Conservation (phyloP, 371 early-diverging fungal genomes). For the Chytridium lagenaria region DNA sequence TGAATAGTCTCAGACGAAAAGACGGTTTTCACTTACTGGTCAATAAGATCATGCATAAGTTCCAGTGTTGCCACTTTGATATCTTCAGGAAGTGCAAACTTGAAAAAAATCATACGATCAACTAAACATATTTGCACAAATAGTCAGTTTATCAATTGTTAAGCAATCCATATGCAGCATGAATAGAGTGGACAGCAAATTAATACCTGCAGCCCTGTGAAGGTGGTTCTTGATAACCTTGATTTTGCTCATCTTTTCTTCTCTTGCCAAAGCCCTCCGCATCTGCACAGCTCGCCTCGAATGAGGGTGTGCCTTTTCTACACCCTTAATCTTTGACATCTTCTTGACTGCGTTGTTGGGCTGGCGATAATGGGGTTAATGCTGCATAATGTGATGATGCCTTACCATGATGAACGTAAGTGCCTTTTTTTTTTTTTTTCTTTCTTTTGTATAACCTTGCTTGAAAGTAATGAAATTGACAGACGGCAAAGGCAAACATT, state of each 20-base stretch:
- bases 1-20: background rate
- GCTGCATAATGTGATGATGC: no score
- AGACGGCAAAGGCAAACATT: no score
- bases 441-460: no score
- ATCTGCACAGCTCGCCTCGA: conserved; percentile 69
- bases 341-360: conserved; percentile 67
- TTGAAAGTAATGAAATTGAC: no score
- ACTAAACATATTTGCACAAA: conserved; percentile 33
- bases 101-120: conserved; percentile 63
- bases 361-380: conserved; percentile 31
- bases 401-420: no score
- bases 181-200: no score
- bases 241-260: conserved; percentile 44
- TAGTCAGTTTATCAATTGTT: no score
- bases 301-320: conserved; percentile 69
- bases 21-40: conserved; percentile 21
- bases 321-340: conserved; percentile 57
- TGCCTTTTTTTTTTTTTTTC: no score
- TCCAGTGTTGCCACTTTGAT: conserved; percentile 41
- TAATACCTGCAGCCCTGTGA: conserved; percentile 21
- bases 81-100: conserved; percentile 52
- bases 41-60: conserved; percentile 51
- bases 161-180: background rate
- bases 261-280: conserved; percentile 58
- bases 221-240: conserved; percentile 44